Conservation (phyloP, 495 filamentous ascomycete species). For the Niebla homalea region DNA sequence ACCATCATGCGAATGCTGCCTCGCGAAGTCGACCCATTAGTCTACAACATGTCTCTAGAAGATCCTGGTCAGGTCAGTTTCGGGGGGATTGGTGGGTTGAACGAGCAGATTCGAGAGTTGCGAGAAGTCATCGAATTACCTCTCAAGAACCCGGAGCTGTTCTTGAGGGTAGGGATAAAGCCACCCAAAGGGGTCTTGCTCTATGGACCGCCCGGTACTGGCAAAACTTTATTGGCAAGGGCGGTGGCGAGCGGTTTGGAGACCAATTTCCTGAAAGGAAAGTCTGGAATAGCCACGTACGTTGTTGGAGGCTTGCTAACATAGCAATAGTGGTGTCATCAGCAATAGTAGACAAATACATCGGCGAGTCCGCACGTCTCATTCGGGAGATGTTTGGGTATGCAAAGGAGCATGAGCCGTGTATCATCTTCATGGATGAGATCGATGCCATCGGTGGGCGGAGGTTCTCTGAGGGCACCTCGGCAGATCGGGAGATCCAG, state of each 20-base stretch:
- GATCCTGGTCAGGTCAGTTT: constrained; percentile 98
- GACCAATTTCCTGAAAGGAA: constrained; percentile 97
- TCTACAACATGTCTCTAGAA: constrained; percentile 99
- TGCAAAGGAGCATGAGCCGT: constrained; percentile 98
- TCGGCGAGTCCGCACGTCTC: constrained; percentile 91
- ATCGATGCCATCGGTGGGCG: constrained; percentile 98
- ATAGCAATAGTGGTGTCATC: constrained; percentile 73
- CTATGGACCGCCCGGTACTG: constrained; percentile 95
- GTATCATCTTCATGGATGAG: constrained; percentile 99
- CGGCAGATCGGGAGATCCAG: constrained; percentile 96
- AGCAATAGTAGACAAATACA: constrained; percentile 99
- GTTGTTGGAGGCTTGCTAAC: constrained; percentile 11
- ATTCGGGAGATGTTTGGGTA: constrained; percentile 99
- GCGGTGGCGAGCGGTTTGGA: constrained; percentile 95
- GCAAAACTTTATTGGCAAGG: constrained; percentile 89
- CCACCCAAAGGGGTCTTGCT: constrained; percentile 95
- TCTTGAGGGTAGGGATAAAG: constrained; percentile 95
- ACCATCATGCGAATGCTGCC: constrained; percentile 99
- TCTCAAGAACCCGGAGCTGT: constrained; percentile 96
- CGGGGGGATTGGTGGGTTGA: constrained; percentile 95
- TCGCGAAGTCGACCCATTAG: constrained; percentile 92
- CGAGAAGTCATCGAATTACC: constrained; percentile 97
- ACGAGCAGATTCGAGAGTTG: constrained; percentile 96
- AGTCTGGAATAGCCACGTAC: constrained; percentile 2
- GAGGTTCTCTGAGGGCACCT: constrained; percentile 96